Evolutionary conservation across 2,329 filamentous ascomycete genomes (phyloP).

Genomic region (Fusarium fracticaudum): DNA sequence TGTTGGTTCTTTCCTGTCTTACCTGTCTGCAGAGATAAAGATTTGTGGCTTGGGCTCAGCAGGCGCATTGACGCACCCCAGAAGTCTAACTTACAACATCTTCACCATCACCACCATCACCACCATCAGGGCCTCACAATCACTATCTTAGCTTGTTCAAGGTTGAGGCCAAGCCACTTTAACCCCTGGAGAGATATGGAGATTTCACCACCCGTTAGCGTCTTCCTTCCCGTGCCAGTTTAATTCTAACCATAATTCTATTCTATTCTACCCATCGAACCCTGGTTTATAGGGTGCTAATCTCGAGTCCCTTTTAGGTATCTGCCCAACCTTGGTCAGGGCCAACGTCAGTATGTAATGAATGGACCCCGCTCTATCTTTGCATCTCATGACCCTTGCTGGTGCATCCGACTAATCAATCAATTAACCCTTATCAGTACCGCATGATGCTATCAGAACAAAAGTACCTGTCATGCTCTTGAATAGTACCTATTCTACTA

Average conservation of each 20-base stretch:
- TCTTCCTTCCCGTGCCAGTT: neutral
- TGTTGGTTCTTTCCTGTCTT: neutral
- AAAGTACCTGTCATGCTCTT: constrained; percentile 24
- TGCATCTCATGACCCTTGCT: constrained; percentile 12
- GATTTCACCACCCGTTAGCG: neutral
- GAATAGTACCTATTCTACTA: neutral
- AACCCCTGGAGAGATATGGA: neutral
- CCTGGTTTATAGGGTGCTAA: neutral
- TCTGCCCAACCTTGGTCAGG: neutral
- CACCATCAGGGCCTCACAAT: neutral
- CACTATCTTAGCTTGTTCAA: neutral
- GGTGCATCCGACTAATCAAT: constrained; percentile 10
- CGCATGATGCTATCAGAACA: constrained; percentile 8
- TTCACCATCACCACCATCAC: neutral
- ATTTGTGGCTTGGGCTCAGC: constrained; percentile 14
- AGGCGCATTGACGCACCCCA: constrained; percentile 1
- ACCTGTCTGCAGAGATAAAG: constrained; percentile 15
- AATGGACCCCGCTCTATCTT: constrained; percentile 4
- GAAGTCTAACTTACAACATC: constrained; percentile 9
- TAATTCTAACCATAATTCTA: neutral
- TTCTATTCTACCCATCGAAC: neutral
- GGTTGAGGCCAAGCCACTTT: neutral
- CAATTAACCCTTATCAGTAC: constrained; percentile 26
- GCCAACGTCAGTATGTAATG: neutral
- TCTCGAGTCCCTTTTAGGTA: neutral